Conservation (phyloP, 208 protist species). For the Endotrypanum monterogeii region DNA sequence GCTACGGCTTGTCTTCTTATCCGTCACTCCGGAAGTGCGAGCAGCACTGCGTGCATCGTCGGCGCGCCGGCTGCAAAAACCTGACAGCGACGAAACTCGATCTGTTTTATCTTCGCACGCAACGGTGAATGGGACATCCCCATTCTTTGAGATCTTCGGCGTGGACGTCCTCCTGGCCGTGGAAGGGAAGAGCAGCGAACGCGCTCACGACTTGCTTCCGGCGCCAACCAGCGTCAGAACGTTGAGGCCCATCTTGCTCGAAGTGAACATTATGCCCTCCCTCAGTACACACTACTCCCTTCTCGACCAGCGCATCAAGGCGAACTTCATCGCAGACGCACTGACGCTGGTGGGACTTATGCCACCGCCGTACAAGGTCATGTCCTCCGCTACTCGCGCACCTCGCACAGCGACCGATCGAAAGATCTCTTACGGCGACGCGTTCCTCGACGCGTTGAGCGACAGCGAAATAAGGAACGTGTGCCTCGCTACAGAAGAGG, state of each 20-base stretch:
- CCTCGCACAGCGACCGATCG: not conserved
- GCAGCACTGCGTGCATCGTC: conserved; percentile 33
- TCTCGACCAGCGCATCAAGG: conserved; percentile 85
- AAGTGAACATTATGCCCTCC: conserved; percentile 90
- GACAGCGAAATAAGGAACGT: conserved; percentile 31
- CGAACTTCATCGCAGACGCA: conserved; percentile 73
- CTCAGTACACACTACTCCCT: conserved; percentile 80
- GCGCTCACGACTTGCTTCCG: not conserved
- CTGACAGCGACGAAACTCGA: not conserved
- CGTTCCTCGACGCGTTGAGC: conserved; percentile 32
- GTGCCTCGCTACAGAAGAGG: conserved; percentile 61
- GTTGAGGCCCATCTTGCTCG: conserved; percentile 62
- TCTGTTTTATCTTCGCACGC: not conserved
- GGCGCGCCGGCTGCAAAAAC: not conserved
- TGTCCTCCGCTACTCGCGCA: not conserved
- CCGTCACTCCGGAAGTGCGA: conserved; percentile 58
- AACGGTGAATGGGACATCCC: conserved; percentile 29
- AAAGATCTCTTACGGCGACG: conserved; percentile 1
- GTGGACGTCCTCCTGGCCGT: conserved; percentile 75
- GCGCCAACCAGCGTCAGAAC: conserved; percentile 1
- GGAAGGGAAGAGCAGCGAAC: not conserved
- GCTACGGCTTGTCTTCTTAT: conserved; percentile 73
- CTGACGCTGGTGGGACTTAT: conserved; percentile 83
- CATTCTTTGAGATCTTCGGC: conserved; percentile 88
- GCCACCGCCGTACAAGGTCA: conserved; percentile 17